Evolutionary conservation across 208 protist genomes (phyloP), one percentile per base, ranked within the genome.

Genomic region (Phytomonas serpens): DNA sequence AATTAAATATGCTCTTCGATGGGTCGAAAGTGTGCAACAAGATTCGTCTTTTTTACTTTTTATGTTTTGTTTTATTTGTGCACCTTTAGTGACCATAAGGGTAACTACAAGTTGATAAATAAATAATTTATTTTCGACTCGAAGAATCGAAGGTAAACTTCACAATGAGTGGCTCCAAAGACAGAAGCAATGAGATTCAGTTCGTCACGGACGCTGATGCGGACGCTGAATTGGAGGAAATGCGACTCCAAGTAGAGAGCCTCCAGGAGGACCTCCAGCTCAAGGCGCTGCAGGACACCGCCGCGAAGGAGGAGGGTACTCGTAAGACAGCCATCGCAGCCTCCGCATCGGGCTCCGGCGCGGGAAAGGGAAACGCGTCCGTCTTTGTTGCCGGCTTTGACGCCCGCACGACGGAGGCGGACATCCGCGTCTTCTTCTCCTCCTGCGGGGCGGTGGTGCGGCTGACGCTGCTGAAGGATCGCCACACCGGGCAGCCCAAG

Each of bases 341-440:
- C 16, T 30, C 42, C 14, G 31, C 47, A n/a, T 70, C 67, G 2
- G 31, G 4, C 30, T 62, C 38, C 51, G 66, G 72, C 13, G 72
- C 64, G 23, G 72, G 68, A 3, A 67, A 82, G 57, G 79, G 79
- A 52, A 93, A 93, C 69, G 83, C 89, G 7, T 98, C 95, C 61
- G 84, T 98, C 36, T 98, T 96, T 85, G 89, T 98, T 3, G 86
- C 88, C 63, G 93, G 95, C 61, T 83, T 98, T 52, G 94, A 98
- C 81, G 86, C 87, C 38, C 78, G 77, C 27, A 85, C 92, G 61
- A 96, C 86, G 19, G 89, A 97, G 52, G 89, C 89, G 14, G 97
- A 98, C 63, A 73, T 98, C 14, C 91, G 95, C 67, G 78, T 89
- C 66, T 97, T 97, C 77, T 98, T 98, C 71, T 74, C 72, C 51